Conservation (phyloP, 495 filamentous ascomycete genomes). For the Tuber melanosporum region DNA sequence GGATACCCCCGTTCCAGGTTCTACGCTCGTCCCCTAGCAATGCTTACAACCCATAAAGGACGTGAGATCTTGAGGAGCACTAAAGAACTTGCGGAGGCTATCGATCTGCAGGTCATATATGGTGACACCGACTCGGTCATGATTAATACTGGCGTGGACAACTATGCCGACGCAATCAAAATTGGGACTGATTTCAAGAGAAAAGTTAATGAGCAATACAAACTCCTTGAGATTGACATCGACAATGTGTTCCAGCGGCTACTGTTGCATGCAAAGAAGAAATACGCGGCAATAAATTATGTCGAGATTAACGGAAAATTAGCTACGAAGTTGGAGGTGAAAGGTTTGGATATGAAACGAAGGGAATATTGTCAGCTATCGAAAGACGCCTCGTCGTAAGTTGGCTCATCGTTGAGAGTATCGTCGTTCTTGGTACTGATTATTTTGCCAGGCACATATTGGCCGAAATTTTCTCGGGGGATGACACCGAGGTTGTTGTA, state of each 20-base stretch:
- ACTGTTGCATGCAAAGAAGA: constrained; percentile 95
- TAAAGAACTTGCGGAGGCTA: constrained; percentile 86
- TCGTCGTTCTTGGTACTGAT: constrained; percentile 77
- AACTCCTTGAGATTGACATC: constrained; percentile 89
- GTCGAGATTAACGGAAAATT: constrained; percentile 82
- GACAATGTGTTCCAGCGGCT: constrained; percentile 95
- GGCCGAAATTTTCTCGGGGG: constrained; percentile 85
- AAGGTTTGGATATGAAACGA: constrained; percentile 94
- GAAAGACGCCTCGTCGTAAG: constrained; percentile 78
- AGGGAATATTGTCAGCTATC: constrained; percentile 92
- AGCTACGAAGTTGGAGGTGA: constrained; percentile 91
- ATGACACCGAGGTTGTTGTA: constrained; percentile 83
- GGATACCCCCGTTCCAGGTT: constrained; percentile 94
- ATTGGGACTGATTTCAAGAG: constrained; percentile 63
- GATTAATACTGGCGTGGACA: constrained; percentile 97
- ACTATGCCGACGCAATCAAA: constrained; percentile 57
- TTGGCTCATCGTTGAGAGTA: constrained; percentile 82
- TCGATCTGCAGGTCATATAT: constrained; percentile 85
- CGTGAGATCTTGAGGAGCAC: constrained; percentile 95
- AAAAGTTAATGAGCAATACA: constrained; percentile 82
- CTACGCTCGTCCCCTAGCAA: constrained; percentile 87
- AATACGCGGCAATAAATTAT: constrained; percentile 95
- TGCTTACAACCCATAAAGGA: constrained; percentile 94
- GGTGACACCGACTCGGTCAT: constrained; percentile 99
- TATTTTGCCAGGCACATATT: constrained; percentile 78